These are phyloP conservation scores for Brassica carinata DNA, from an alignment of 345 rosid species.

Conservation along the genomic window DNA sequence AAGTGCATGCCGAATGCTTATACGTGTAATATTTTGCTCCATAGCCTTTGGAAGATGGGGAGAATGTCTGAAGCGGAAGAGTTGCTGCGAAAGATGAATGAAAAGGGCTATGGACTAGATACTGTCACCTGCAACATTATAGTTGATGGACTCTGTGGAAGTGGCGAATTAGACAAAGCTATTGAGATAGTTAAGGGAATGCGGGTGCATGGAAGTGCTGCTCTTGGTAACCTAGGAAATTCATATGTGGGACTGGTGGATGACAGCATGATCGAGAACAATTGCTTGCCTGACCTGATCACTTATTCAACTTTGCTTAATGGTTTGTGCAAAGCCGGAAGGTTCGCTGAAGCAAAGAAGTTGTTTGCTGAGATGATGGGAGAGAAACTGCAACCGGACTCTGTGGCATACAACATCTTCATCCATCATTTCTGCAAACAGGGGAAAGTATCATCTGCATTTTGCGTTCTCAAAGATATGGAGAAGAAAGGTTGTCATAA, in stretches of 20 bases:
- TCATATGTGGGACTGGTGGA: conserved; percentile 74
- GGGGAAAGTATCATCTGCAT: conserved; percentile 90
- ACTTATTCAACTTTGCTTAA: conserved; percentile 77
- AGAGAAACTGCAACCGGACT: conserved; percentile 77
- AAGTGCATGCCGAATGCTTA: conserved; percentile 69
- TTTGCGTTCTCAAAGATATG: conserved; percentile 96
- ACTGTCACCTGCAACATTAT: conserved; percentile 90
- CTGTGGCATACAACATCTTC: conserved; percentile 67
- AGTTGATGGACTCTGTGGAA: conserved; percentile 77
- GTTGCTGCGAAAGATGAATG: conserved; percentile 80
- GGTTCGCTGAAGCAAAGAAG: conserved; percentile 81
- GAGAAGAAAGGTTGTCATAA: conserved; percentile 83
- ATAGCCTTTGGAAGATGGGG: conserved; percentile 77
- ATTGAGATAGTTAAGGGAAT: conserved; percentile 73
- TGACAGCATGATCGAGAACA: conserved; percentile 55
- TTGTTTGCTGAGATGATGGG: conserved; percentile 77
- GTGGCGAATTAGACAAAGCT: conserved; percentile 84
- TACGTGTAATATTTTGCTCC: conserved; percentile 83
- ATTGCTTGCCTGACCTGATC: conserved; percentile 74
- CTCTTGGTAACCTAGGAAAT: conserved; percentile 83
- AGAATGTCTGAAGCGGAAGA: conserved; percentile 83
- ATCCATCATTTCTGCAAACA: conserved; percentile 77
- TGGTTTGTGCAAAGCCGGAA: conserved; percentile 77
- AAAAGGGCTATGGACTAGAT: conserved; percentile 75
- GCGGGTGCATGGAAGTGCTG: conserved; percentile 91